phyloP scores from a whole-genome alignment of 2,329 filamentous ascomycete species.

The Byssothecium circinans region DNA sequence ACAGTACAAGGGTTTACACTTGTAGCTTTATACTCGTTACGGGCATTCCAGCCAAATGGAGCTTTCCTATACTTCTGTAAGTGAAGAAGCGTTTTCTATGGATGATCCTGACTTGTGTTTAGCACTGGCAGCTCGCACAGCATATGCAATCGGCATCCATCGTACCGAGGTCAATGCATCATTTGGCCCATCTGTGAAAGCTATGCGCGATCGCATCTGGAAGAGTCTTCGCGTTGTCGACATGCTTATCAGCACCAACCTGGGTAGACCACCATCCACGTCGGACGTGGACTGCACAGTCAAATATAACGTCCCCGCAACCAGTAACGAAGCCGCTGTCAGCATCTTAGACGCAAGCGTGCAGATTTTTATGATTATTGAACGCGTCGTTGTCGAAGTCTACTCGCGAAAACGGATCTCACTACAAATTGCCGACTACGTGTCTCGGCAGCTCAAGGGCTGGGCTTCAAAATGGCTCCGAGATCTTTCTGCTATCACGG shows the following conservation, averaged over 20 bases:
- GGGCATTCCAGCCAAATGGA: constrained; percentile 55
- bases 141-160: constrained; percentile 57
- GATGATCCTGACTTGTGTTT: neutral
- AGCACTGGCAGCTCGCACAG: constrained; percentile 53
- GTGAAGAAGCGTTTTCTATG: neutral
- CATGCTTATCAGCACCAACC: constrained; percentile 53
- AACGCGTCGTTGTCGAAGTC: constrained; percentile 51
- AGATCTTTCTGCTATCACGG: constrained; percentile 29
- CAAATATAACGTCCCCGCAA: constrained; percentile 39
- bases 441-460: constrained; percentile 45
- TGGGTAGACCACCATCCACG: constrained; percentile 57
- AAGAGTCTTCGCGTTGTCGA: constrained; percentile 57
- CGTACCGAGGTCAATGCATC: constrained; percentile 55
- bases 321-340: constrained; percentile 15
- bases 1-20: constrained; percentile 56
- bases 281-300: constrained; percentile 54
- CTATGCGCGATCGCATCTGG: constrained; percentile 54
- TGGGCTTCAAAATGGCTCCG: constrained; percentile 45
- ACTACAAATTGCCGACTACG: constrained; percentile 44
- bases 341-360: constrained; percentile 38
- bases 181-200: constrained; percentile 48
- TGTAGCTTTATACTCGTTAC: constrained; percentile 56
- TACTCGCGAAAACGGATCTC: constrained; percentile 49
- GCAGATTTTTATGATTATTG: constrained; percentile 54
- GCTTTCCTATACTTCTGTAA: constrained; percentile 55